phyloP scores from a whole-genome alignment of 139 green algal genomes.

The Tetradesmus obliquus region DNA sequence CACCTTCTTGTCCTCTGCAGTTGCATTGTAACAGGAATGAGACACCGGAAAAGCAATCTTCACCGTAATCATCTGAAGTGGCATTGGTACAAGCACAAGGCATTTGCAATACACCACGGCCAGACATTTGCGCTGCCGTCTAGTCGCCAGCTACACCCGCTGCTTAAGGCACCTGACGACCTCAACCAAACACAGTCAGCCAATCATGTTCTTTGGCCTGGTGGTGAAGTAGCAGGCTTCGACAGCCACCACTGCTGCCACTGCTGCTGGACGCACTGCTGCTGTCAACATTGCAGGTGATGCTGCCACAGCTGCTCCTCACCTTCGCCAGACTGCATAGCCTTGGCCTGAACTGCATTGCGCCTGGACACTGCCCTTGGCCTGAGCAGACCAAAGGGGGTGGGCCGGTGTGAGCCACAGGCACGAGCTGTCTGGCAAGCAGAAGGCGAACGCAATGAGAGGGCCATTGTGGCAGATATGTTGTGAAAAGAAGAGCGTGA shows the following conservation, averaged over 20 bases:
- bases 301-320: not conserved
- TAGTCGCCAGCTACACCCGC: too few species aligned
- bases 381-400: not conserved
- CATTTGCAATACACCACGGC: too few species aligned
- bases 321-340: conserved; percentile 19
- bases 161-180: too few species aligned
- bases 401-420: not conserved
- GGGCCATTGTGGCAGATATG: not conserved
- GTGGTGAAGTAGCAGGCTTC: too few species aligned
- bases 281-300: not conserved
- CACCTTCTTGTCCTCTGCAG: conserved; percentile 30
- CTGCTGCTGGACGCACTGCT: not conserved
- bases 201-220: too few species aligned
- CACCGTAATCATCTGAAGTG: too few species aligned
- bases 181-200: too few species aligned
- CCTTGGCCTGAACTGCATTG: conserved; percentile 10
- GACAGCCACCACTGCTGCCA: not conserved
- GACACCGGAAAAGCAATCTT: too few species aligned
- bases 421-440: not conserved
- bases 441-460: not conserved
- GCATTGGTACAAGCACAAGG: not conserved
- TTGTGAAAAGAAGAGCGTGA: not conserved
- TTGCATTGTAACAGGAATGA: not conserved
- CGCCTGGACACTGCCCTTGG: not conserved
- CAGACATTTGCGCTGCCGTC: too few species aligned